Evolutionary conservation across 2,329 filamentous ascomycete genomes (phyloP).

Genomic region (Falciphora oryzae): DNA sequence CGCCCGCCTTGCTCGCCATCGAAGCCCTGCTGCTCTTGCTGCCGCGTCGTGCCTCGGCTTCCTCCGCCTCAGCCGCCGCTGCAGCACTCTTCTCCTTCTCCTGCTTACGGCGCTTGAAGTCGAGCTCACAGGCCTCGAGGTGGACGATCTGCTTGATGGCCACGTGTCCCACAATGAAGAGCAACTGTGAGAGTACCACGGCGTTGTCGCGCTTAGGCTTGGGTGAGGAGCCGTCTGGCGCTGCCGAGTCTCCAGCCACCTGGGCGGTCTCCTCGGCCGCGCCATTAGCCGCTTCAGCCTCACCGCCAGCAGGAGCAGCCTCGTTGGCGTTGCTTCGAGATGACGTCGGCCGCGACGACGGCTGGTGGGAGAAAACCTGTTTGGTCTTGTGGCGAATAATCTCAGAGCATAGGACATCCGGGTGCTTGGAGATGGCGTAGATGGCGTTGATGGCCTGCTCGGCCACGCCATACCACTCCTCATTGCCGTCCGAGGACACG

Average conservation of each 20-base stretch:
- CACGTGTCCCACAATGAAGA: constrained; percentile 94
- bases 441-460: constrained; percentile 96
- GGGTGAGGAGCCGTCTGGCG: not conserved
- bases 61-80: constrained; percentile 36
- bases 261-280: not conserved
- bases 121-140: constrained; percentile 91
- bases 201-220: constrained; percentile 60
- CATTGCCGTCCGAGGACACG: constrained; percentile 76
- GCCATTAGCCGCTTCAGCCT: constrained; percentile 8
- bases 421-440: constrained; percentile 88
- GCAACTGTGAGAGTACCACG: constrained; percentile 76
- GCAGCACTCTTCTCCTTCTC: constrained; percentile 70
- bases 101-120: constrained; percentile 94
- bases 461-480: constrained; percentile 77
- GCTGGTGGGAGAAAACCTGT: constrained; percentile 58
- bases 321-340: constrained; percentile 10
- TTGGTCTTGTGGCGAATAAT: constrained; percentile 83
- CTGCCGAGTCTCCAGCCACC: not conserved
- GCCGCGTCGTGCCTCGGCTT: constrained; percentile 21
- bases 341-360: constrained; percentile 10
- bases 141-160: constrained; percentile 99
- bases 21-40: constrained; percentile 28
- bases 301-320: constrained; percentile 17
- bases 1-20: constrained; percentile 18
- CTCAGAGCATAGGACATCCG: constrained; percentile 87